phyloP scores from a whole-genome alignment of 768 basidiomycete species.

The Hygrocybe punicea region DNA sequence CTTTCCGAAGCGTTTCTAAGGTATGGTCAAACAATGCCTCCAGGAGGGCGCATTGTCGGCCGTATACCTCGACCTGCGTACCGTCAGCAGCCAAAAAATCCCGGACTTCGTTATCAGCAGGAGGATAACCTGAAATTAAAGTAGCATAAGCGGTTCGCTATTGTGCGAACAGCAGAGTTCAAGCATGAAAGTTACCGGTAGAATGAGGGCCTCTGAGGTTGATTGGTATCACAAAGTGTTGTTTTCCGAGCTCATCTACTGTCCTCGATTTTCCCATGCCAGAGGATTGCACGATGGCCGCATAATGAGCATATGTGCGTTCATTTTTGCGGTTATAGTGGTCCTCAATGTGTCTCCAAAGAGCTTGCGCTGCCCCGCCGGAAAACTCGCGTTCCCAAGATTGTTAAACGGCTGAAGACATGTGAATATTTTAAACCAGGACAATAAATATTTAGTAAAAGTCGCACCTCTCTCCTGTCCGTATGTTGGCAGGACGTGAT shows the following conservation, averaged over 20 bases:
- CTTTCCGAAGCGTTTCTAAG: neutral
- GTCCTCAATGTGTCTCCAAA: neutral
- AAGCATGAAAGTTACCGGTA: neutral
- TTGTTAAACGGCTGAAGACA: neutral
- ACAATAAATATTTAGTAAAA: too few relatives aligned
- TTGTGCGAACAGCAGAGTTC: neutral
- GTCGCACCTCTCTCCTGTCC: too few relatives aligned
- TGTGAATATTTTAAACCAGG: too few relatives aligned
- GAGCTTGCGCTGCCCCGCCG: neutral
- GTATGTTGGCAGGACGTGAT: too few relatives aligned
- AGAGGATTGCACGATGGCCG: conserved; percentile 7
- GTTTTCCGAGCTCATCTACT: conserved; percentile 5
- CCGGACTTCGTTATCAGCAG: conserved; percentile 1
- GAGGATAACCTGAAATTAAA: conserved; percentile 1
- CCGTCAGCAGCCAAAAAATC: neutral
- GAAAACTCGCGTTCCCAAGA: conserved; percentile 1
- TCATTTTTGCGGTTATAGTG: neutral
- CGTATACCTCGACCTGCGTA: neutral
- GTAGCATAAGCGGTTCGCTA: neutral
- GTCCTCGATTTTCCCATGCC: conserved; percentile 8
- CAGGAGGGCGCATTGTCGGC: neutral
- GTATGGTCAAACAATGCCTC: neutral
- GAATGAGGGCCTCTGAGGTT: neutral
- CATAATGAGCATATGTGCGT: neutral
- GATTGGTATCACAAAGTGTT: conserved; percentile 3